Base-by-base conservation (phyloP, 2,329 filamentous ascomycete genomes). In the Diaporthe sp. region DNA sequence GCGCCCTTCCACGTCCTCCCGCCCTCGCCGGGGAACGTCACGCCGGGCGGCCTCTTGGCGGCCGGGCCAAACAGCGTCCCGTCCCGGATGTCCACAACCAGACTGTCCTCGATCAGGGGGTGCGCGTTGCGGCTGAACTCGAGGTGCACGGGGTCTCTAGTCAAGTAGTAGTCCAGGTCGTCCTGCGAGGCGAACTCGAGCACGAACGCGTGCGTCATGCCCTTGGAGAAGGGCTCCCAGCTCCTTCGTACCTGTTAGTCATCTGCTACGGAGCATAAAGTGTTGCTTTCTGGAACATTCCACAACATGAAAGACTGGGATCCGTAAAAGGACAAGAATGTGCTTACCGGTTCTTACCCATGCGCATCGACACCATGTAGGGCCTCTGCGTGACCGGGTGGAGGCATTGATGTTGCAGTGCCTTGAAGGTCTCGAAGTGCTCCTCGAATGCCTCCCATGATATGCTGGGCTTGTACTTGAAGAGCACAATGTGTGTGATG, bases 381-480 rank as follows among this genome's bases (percentile, higher is more conserved):
- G 61, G 61, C 42, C 61, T 31, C 28, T 65, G 61, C 10, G 61
- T 65, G 25, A 65, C 61, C 20, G 61, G 61, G 61, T 65, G 61
- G 61, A 65, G 61, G 42, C 61, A 65, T 47, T 15, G 42, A 17
- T 65, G 42, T 44, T 65, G 61, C 9, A 65, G 25, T 17, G 61
- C 42, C 61, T 65, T 65, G 42, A 65, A 65, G 28, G 61, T 49
- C 61, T 65, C 61, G 10, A 65, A 65, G 25, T 65, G 61, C 28
- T 49, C 28, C 42, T 65, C 61, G 15, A 65, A 65, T 0, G 42
- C 61, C 10, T 65, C 61, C 61, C 61, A 65, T 49, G 61, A 65
- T 65, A 65, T 65, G 28, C 61, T 65, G 13, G 61, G 61, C 61
- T 65, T 65, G 42, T 65, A 65, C 61, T 65, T 65, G 42, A 65